Evolutionary conservation across 192 early-diverging fungal species (phyloP).

Genomic region (Umbelopsis vinacea): DNA sequence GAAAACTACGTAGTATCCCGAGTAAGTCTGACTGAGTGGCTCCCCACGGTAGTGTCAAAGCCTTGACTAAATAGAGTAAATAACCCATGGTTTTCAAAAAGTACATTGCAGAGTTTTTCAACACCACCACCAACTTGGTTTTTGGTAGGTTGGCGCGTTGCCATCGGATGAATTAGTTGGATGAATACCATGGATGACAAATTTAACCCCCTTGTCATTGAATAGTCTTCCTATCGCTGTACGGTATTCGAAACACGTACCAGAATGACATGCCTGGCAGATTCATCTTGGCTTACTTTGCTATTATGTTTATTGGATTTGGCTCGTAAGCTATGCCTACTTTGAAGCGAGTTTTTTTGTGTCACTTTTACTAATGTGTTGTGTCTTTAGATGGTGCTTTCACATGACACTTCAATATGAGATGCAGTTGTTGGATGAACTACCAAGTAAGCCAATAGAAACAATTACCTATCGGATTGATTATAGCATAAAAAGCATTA

Average conservation of each 20-base stretch:
- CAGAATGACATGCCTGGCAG: conserved; percentile 54
- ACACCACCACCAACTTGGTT: conserved; percentile 71
- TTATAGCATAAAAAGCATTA: background rate
- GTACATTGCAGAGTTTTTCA: conserved; percentile 83
- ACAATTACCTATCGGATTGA: background rate
- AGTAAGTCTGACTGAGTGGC: background rate
- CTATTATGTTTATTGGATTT: conserved; percentile 67
- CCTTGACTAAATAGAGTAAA: conserved; percentile 3
- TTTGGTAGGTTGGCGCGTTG: conserved; percentile 45
- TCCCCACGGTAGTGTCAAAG: background rate
- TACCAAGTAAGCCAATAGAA: conserved; percentile 62
- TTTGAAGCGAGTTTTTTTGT: background rate
- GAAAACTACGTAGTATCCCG: conserved; percentile 71
- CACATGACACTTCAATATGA: conserved; percentile 77
- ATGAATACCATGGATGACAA: background rate
- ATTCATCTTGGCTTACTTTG: conserved; percentile 60
- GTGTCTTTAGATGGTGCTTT: conserved; percentile 61
- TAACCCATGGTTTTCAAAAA: conserved; percentile 26
- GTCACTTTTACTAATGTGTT: background rate
- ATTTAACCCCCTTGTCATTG: background rate
- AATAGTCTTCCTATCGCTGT: conserved; percentile 55
- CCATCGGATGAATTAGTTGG: background rate
- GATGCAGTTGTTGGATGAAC: conserved; percentile 80
- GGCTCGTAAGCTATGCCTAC: conserved; percentile 48
- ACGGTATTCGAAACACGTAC: conserved; percentile 61